Conservation (phyloP, 371 early-diverging fungal species). For the Zancudomyces culisetae region DNA sequence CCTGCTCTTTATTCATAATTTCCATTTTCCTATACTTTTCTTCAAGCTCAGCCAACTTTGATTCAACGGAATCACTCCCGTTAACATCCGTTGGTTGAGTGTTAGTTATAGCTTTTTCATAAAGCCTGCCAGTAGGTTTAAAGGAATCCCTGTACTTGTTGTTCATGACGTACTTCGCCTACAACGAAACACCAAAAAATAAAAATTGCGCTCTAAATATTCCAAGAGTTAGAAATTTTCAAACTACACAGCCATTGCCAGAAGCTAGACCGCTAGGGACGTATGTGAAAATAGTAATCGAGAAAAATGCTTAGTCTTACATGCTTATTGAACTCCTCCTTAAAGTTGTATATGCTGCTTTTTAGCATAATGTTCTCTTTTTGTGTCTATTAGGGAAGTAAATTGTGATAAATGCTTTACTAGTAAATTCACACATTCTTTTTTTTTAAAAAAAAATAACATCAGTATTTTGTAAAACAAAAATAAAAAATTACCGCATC, state of each 20-base stretch:
- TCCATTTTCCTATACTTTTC: constrained; percentile 12
- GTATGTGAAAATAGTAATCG: constrained; percentile 10
- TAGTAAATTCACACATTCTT: no score
- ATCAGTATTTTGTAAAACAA: no score
- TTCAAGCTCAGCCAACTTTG: constrained; percentile 20
- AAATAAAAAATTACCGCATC: no score
- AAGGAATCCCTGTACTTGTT: background rate
- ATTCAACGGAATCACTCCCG: constrained; percentile 9
- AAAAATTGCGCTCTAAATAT: background rate
- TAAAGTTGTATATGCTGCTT: constrained; percentile 54
- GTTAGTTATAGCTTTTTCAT: background rate
- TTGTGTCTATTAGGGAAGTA: constrained; percentile 25
- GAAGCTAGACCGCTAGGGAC: constrained; percentile 3
- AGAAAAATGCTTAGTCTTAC: constrained; percentile 23
- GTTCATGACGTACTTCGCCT: background rate
- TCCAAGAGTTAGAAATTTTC: constrained; percentile 8
- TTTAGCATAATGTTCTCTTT: constrained; percentile 52
- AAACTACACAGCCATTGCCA: constrained; percentile 4
- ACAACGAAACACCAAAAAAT: no score
- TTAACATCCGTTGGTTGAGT: constrained; percentile 1
- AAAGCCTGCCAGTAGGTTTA: no score
- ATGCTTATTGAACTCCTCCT: constrained; percentile 54
- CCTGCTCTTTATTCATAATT: constrained; percentile 28
- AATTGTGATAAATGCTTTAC: no score
- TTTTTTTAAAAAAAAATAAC: no score